phyloP scores from a whole-genome alignment of 176 grass and related monocot species.

The Musa schizocarpa region DNA sequence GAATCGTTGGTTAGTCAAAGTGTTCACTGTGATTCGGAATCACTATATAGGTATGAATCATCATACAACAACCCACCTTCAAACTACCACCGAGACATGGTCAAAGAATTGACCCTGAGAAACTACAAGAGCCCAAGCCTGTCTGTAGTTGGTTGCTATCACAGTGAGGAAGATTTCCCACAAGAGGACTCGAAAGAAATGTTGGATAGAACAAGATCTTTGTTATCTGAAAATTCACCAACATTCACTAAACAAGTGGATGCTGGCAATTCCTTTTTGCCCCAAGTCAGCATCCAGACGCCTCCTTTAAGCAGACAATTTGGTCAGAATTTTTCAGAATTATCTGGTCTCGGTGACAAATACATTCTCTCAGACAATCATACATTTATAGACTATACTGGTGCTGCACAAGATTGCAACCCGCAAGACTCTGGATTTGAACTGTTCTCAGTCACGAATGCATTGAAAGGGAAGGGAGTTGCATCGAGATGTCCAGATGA shows the following conservation, averaged over 20 bases:
- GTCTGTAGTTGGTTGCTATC: neutral
- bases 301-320: conserved; percentile 4
- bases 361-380: neutral
- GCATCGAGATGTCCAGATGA: neutral
- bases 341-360: neutral
- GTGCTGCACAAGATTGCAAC: neutral
- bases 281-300: neutral
- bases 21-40: neutral
- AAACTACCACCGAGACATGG: neutral
- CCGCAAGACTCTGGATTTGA: neutral
- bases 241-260: neutral
- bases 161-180: neutral
- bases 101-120: conserved; percentile 12
- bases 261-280: neutral
- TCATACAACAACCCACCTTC: neutral
- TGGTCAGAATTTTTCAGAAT: neutral
- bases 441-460: neutral
- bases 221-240: neutral
- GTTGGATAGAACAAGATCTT: neutral
- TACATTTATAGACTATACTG: neutral
- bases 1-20: neutral
- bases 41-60: neutral
- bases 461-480: conserved; percentile 4
- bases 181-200: neutral
- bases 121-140: conserved; percentile 2